Evolutionary conservation across 805 yeast species (phyloP).

Genomic region (Sugiyamaella valdiviana): DNA sequence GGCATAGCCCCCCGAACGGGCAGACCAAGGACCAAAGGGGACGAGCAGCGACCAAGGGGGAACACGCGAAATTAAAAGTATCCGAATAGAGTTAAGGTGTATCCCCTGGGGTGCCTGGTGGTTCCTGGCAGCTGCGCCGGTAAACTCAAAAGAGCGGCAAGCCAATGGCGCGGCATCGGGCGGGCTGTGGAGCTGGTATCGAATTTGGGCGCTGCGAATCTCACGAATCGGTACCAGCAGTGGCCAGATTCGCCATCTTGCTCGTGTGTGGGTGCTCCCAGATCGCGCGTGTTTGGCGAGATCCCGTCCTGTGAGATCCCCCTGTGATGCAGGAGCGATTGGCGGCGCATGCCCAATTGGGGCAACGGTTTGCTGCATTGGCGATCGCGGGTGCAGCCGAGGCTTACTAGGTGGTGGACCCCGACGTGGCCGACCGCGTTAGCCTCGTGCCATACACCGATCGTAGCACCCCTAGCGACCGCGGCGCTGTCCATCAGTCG

Average conservation of each 20-base stretch:
- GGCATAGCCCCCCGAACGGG: not conserved
- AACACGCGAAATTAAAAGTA: not conserved
- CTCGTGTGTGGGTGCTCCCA: not conserved
- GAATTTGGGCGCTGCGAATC: too few relatives aligned
- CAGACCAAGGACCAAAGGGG: not conserved
- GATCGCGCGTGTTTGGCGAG: not conserved
- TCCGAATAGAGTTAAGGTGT: too few relatives aligned
- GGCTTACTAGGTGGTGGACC: too few relatives aligned
- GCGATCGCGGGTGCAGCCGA: not conserved
- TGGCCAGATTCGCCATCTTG: not conserved
- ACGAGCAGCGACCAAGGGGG: not conserved
- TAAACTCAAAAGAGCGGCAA: too few relatives aligned
- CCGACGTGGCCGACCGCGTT: too few relatives aligned
- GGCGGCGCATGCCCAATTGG: not conserved
- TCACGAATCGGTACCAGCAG: not conserved
- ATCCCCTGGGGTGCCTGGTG: too few relatives aligned
- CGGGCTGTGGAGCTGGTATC: too few relatives aligned
- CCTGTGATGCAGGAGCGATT: not conserved
- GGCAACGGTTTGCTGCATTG: not conserved
- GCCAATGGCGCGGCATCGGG: too few relatives aligned
- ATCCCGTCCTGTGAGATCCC: not conserved
- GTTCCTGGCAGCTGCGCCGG: too few relatives aligned
- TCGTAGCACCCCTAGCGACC: too few relatives aligned
- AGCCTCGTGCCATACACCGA: too few relatives aligned
- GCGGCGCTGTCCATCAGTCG: too few relatives aligned